Base-by-base conservation (phyloP, 1,284 basidiomycete species). In the Dichomitus squalens region DNA sequence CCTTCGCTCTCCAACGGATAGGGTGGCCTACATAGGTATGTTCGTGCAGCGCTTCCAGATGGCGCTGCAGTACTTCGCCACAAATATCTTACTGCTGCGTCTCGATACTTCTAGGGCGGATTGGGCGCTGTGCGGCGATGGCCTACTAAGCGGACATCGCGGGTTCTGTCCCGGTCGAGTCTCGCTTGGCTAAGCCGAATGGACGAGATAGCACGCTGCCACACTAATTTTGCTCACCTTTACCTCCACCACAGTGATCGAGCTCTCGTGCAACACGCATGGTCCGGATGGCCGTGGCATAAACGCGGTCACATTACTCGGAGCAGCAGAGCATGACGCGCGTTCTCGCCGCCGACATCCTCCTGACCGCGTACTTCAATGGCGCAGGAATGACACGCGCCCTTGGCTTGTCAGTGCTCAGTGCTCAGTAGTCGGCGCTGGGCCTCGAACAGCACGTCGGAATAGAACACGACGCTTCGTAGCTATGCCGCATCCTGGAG, bases 241-340 rank as follows among this genome's bases (percentile, higher is more conserved):
- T 85, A 1, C 85, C 85, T 2, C 84, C 85, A 16, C 82, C 84
- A 64, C 85, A 86, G 61, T 87, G 84, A 9, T 86, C 72, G 7
- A 86, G 69, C n/a, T n/a, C n/a, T n/a, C n/a, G n/a, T n/a, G n/a
- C n/a, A n/a, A n/a, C n/a, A n/a, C n/a, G n/a, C n/a, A n/a, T n/a
- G n/a, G n/a, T n/a, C n/a, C n/a, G n/a, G n/a, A n/a, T n/a, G n/a
- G n/a, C n/a, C n/a, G n/a, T n/a, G n/a, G n/a, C n/a, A n/a, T n/a
- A n/a, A n/a, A n/a, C n/a, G n/a, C n/a, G n/a, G n/a, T n/a, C n/a
- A n/a, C n/a, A n/a, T n/a, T n/a, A n/a, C n/a, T n/a, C n/a, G n/a
- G n/a, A n/a, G n/a, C n/a, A n/a, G n/a, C n/a, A n/a, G n/a, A n/a
- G n/a, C n/a, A n/a, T n/a, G n/a, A n/a, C n/a, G n/a, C n/a, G n/a